Evolutionary conservation across 371 early-diverging fungal genomes (phyloP).

Genomic region (Paraphysoderma sedebokerense): DNA sequence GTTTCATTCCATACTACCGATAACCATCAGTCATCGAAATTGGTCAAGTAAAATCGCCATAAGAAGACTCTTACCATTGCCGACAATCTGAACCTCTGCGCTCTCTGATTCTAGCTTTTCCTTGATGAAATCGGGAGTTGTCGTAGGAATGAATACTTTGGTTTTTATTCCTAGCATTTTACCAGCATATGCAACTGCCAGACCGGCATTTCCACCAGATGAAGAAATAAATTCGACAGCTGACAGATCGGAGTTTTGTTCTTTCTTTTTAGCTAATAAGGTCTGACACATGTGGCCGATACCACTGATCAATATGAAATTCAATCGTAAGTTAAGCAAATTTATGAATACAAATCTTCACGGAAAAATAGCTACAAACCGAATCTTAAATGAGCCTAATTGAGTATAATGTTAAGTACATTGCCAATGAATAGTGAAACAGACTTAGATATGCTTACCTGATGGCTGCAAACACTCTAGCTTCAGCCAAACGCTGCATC

Average conservation of each 20-base stretch:
- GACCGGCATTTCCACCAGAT: slow-evolving; percentile 47
- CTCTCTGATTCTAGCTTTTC: slow-evolving; percentile 39
- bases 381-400: background rate
- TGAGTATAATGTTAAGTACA: background rate
- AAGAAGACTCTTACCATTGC: no score
- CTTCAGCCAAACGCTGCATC: slow-evolving; percentile 52
- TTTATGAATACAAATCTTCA: no score
- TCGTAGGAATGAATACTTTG: slow-evolving; percentile 37
- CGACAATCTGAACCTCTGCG: slow-evolving; percentile 32
- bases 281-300: slow-evolving; percentile 40
- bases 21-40: no score
- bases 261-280: slow-evolving; percentile 24
- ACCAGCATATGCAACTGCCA: slow-evolving; percentile 48
- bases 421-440: no score
- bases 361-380: background rate
- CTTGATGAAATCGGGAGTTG: slow-evolving; percentile 25
- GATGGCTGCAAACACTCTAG: slow-evolving; percentile 58
- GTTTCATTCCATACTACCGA: slow-evolving; percentile 40
- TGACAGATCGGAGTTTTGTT: slow-evolving; percentile 29
- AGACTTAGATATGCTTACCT: no score
- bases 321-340: no score
- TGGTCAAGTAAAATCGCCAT: no score
- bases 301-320: slow-evolving; percentile 19
- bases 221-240: slow-evolving; percentile 39
- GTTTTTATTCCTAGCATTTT: slow-evolving; percentile 36